Base-by-base conservation (phyloP, 83 land plant genomes). In the Thuja plicata region DNA sequence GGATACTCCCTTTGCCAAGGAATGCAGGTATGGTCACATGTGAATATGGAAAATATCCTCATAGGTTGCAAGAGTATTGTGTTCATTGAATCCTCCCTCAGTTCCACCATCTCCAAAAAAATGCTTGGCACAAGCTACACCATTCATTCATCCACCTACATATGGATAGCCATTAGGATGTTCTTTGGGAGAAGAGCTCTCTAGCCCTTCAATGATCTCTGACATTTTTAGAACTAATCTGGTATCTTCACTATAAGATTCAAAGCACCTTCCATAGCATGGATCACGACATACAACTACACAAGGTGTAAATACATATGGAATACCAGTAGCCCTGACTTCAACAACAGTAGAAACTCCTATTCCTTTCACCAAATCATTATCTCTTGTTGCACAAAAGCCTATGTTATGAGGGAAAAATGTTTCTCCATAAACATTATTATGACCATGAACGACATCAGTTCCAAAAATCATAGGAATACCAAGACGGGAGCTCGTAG, bases 271-370 rank as follows among this genome's bases (percentile, higher is more conserved):
- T 62, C 91, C 91, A 90, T 91, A 90, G 73, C 91, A 84, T 41
- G 91, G 91, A 38, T 90, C 91, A 27, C 91, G 66, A 62, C 91
- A 90, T 35, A 90, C 91, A 83, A 97, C 98, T 19, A 97, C 89
- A 87, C 98, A 97, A 12, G 98, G 98, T 43, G 98, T 96, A 89
- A 97, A 97, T 2, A 92, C 87, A 83, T 92, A 96, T 37, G 89
- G 95, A 54, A 96, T 91, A 0, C 98, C 98, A 43, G 93, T 97
- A 15, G 97, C 97, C 86, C 96, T 88, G 37, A 93, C 94, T 90
- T 97, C 98, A 21, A 96, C 89, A 12, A 97, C 97, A 3, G 98
- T 97, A 66, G 94, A 97, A 13, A 37, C 91, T 34, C 97, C 98
- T 55, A 97, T 94, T 66, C 90, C 91, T 73, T 86, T 90, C 9